These are phyloP conservation scores for Phytophthora megakarya DNA, from an alignment of 352 stramenopile species.

Conservation along the genomic window DNA sequence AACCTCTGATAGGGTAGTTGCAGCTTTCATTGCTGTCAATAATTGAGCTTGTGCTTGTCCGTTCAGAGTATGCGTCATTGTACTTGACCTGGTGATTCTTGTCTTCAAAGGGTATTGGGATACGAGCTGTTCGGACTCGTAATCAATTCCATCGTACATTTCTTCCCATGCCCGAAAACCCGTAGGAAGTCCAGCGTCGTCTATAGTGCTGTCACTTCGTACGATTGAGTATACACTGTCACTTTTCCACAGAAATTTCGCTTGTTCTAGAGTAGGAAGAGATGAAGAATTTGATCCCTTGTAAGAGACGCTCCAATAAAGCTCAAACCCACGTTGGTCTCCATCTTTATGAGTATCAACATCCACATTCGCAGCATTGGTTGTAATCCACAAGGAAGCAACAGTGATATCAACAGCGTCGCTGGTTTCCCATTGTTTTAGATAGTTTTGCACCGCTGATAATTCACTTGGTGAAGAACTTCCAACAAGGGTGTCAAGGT, in stretches of 20 bases:
- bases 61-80: conserved; percentile 31
- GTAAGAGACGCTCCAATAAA: conserved; percentile 40
- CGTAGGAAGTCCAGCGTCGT: conserved; percentile 38
- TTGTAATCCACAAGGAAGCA: conserved; percentile 46
- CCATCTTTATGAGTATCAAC: conserved; percentile 43
- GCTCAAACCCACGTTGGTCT: conserved; percentile 58
- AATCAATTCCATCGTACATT: conserved; percentile 60
- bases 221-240: conserved; percentile 54
- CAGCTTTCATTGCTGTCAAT: conserved; percentile 31
- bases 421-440: conserved; percentile 56
- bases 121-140: conserved; percentile 52
- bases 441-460: conserved; percentile 39
- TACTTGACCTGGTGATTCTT: conserved; percentile 13
- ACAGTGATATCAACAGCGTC: conserved; percentile 37
- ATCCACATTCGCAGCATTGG: conserved; percentile 39
- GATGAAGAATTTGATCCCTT: conserved; percentile 7
- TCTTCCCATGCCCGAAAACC: conserved; percentile 67
- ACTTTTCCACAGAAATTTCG: conserved; percentile 47
- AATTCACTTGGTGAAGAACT: conserved; percentile 26
- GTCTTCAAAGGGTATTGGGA: conserved; percentile 43
- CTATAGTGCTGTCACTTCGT: conserved; percentile 10
- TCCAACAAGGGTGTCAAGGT: conserved; percentile 23
- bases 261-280: conserved; percentile 46
- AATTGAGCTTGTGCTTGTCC: conserved; percentile 31
- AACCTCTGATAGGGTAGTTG: conserved; percentile 38